Conservation (phyloP, 306 rosid species). For the Elaeagnus macrophylla region DNA sequence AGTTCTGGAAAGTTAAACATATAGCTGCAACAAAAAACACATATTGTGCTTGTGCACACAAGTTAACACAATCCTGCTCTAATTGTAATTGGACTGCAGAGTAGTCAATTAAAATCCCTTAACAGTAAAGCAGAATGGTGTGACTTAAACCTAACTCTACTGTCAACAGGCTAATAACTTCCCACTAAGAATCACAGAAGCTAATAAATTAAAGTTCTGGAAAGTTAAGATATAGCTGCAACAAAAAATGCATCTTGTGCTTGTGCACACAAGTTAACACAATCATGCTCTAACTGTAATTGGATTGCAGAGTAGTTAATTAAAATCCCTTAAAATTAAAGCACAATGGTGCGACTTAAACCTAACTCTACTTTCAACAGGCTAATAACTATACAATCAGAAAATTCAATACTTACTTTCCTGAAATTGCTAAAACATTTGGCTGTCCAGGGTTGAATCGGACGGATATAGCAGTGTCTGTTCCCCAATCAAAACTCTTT, state of each 20-base stretch:
- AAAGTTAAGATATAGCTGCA: too few relatives aligned
- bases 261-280: too few relatives aligned
- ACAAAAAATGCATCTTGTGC: too few relatives aligned
- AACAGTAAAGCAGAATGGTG: not conserved
- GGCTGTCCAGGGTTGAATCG: conserved; percentile 83
- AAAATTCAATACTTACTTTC: conserved; percentile 43
- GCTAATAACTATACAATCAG: not conserved
- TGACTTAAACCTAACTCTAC: not conserved
- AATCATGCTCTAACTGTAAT: too few relatives aligned
- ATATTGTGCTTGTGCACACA: not conserved
- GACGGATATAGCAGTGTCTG: conserved; percentile 62
- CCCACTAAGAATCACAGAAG: too few relatives aligned
- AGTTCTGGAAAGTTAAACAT: too few relatives aligned
- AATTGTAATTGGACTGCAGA: not conserved
- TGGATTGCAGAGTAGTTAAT: not conserved
- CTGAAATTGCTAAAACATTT: conserved; percentile 65
- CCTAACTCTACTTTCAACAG: not conserved
- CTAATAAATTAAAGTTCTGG: too few relatives aligned
- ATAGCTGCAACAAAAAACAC: too few relatives aligned
- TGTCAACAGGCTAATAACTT: not conserved
- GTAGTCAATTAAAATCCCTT: not conserved
- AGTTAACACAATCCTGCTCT: not conserved
- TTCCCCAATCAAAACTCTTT: conserved; percentile 68
- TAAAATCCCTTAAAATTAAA: not conserved
- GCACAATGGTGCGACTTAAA: not conserved